Evolutionary conservation across 2,329 filamentous ascomycete species (phyloP).

Genomic region (Phialophora chinensis): DNA sequence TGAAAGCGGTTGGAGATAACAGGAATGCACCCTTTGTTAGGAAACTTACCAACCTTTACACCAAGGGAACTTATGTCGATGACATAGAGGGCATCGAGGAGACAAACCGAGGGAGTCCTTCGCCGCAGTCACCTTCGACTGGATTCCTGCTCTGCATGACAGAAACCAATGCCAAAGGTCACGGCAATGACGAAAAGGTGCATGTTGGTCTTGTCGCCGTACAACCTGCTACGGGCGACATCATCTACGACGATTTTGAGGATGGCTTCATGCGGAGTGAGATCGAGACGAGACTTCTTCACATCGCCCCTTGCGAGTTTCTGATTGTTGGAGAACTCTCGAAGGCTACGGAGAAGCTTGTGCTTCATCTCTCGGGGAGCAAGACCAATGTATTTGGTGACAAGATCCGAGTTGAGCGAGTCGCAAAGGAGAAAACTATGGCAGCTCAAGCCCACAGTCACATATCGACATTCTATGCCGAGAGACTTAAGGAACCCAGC

Average conservation of each 20-base stretch:
- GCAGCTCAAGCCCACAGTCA: conserved; percentile 85
- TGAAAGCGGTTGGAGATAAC: conserved; percentile 96
- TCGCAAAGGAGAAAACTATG: conserved; percentile 77
- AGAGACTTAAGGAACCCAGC: conserved; percentile 70
- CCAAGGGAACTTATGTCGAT: conserved; percentile 96
- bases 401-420: conserved; percentile 80
- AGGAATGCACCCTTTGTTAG: conserved; percentile 89
- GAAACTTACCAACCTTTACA: conserved; percentile 95
- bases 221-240: conserved; percentile 92
- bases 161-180: conserved; percentile 77
- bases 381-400: conserved; percentile 93
- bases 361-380: conserved; percentile 86
- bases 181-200: conserved; percentile 89
- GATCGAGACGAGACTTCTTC: conserved; percentile 90
- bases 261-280: conserved; percentile 98
- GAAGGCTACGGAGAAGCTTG: conserved; percentile 87
- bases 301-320: conserved; percentile 95
- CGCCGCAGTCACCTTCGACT: conserved; percentile 66
- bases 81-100: conserved; percentile 80
- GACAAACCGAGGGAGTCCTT: conserved; percentile 57
- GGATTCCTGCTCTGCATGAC: conserved; percentile 95
- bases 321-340: conserved; percentile 90
- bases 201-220: conserved; percentile 91
- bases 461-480: conserved; percentile 90
- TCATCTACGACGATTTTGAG: conserved; percentile 94